A percentile compares a stretch with the other conserved stretches of the same genome.
Evolutionary conservation across 129 eudicot genomes (phyloP).

Genomic region (Escallonia herrerae): DNA sequence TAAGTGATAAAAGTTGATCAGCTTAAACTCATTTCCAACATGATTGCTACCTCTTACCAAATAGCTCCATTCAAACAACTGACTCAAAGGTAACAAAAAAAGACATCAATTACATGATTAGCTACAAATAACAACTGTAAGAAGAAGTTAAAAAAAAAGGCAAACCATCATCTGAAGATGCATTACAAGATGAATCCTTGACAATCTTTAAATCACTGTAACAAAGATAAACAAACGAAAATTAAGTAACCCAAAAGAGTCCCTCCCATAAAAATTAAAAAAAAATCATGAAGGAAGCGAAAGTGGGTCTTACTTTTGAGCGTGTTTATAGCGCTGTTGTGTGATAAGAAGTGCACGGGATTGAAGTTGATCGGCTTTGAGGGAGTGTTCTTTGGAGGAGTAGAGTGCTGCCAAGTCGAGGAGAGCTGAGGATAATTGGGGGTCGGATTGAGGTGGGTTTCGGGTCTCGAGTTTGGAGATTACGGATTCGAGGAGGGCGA

Average conservation of each 20-base stretch:
- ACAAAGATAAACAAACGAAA: not conserved
- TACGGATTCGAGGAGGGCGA: slow-evolving; percentile 37
- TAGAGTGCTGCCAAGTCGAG: slow-evolving; percentile 55
- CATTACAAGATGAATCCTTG: slow-evolving; percentile 26
- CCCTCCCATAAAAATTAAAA: too few relatives aligned
- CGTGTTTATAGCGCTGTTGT: not conserved
- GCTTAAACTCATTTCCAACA: too few relatives aligned
- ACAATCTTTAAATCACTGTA: slow-evolving; percentile 24
- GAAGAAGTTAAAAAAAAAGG: slow-evolving; percentile 1
- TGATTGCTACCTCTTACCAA: too few relatives aligned
- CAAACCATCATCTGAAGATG: slow-evolving; percentile 20
- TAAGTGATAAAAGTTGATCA: too few relatives aligned
- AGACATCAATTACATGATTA: too few relatives aligned
- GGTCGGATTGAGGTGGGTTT: slow-evolving; percentile 12
- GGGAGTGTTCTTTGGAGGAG: slow-evolving; percentile 45
- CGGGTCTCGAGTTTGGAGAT: slow-evolving; percentile 29
- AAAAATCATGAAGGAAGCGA: not conserved
- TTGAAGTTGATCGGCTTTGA: slow-evolving; percentile 37
- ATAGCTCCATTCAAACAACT: too few relatives aligned
- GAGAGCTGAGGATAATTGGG: slow-evolving; percentile 37
- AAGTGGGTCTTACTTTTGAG: not conserved
- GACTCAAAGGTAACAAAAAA: too few relatives aligned
- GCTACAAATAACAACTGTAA: not conserved
- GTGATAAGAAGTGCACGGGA: slow-evolving; percentile 30
- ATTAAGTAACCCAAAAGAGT: not conserved